phyloP scores from a whole-genome alignment of 2,329 filamentous ascomycete genomes.

The Cadophora gregata region DNA sequence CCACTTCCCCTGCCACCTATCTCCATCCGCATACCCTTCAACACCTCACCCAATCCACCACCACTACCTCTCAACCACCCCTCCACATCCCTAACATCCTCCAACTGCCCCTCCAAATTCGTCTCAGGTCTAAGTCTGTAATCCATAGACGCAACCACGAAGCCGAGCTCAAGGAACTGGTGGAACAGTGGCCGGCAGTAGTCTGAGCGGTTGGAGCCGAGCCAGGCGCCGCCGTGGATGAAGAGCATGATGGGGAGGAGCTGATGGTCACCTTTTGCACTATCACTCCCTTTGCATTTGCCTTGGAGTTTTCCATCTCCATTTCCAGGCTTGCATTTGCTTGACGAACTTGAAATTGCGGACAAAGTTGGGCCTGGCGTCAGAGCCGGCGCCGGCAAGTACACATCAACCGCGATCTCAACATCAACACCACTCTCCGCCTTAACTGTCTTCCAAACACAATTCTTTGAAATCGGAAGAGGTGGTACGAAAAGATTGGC shows the following conservation, averaged over 20 bases:
- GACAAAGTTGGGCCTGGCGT: too few species aligned
- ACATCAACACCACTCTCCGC: too few species aligned
- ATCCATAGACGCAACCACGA: conserved; percentile 32
- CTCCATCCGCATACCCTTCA: background rate
- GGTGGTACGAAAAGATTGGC: background rate
- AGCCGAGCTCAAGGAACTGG: conserved; percentile 28
- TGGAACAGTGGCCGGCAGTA: conserved; percentile 32
- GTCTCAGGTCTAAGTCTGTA: conserved; percentile 34
- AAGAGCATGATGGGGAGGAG: conserved; percentile 29
- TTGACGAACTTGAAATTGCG: too few species aligned
- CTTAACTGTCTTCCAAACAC: conserved; percentile 29
- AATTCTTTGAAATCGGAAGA: conserved; percentile 28
- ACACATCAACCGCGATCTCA: conserved; percentile 27
- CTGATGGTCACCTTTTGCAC: background rate
- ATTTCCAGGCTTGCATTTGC: too few species aligned
- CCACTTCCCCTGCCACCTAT: background rate
- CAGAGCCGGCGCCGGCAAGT: conserved; percentile 21
- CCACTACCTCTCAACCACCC: conserved; percentile 25
- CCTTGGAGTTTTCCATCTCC: too few species aligned
- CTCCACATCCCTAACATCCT: conserved; percentile 33
- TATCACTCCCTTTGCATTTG: too few species aligned
- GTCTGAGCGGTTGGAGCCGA: conserved; percentile 27
- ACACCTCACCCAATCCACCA: conserved; percentile 19
- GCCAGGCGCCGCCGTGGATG: conserved; percentile 36
- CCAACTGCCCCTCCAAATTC: conserved; percentile 24